phyloP scores from a whole-genome alignment of 495 filamentous ascomycete species.

The Cairneyella variabilis region DNA sequence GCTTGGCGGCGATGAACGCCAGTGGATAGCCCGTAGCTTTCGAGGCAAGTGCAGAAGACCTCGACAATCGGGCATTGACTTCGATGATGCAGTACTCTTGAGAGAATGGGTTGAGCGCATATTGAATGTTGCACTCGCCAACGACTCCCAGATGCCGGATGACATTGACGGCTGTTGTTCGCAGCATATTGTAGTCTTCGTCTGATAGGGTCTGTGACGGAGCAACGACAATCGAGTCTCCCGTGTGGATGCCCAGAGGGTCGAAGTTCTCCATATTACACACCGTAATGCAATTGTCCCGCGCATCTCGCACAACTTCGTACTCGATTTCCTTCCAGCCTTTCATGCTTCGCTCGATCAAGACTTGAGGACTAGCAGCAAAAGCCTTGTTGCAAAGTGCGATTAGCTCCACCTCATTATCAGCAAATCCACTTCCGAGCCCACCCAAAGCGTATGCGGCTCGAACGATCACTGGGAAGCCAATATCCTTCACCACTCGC shows the following conservation, averaged over 20 bases:
- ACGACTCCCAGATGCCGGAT: constrained; percentile 96
- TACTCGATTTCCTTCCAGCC: constrained; percentile 99
- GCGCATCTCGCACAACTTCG: constrained; percentile 92
- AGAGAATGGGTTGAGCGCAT: constrained; percentile 94
- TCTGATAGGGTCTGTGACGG: constrained; percentile 96
- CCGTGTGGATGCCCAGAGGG: constrained; percentile 95
- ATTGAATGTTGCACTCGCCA: constrained; percentile 98
- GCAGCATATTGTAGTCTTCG: constrained; percentile 98
- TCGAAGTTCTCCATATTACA: constrained; percentile 99
- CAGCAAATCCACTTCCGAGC: constrained; percentile 91
- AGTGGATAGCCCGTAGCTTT: constrained; percentile 97
- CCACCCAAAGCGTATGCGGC: constrained; percentile 96
- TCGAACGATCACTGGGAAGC: constrained; percentile 94
- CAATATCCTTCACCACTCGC: constrained; percentile 78
- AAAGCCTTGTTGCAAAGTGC: constrained; percentile 95
- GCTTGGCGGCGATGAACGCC: constrained; percentile 93
- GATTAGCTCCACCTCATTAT: constrained; percentile 79
- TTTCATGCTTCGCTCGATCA: constrained; percentile 98
- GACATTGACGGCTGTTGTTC: constrained; percentile 97
- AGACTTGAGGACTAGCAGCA: constrained; percentile 89
- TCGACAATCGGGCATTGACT: constrained; percentile 93
- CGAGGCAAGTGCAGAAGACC: constrained; percentile 91
- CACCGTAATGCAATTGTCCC: constrained; percentile 98
- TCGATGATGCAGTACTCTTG: constrained; percentile 98
- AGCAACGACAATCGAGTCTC: constrained; percentile 97